Evolutionary conservation across 768 basidiomycete genomes (phyloP), one percentile per base, ranked within the genome.

Genomic region (Lentinus tigrinus): DNA sequence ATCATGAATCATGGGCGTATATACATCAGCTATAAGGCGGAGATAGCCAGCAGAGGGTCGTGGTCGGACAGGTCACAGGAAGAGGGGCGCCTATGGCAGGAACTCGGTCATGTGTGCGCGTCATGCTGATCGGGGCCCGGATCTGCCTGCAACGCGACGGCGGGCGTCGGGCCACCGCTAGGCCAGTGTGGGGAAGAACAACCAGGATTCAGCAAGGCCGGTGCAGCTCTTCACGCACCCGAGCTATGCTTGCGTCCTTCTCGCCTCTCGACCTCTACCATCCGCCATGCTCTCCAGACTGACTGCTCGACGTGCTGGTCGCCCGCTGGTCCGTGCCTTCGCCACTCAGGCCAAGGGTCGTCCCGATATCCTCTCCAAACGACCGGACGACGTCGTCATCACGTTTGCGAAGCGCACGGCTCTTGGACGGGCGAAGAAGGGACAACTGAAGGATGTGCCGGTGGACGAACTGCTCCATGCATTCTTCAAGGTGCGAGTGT

Each of bases 321-420:
- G 23, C 1, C 39, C 48, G 5, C 55, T 57, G 17, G 27, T 48
- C 39, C 72, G 77, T 31, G 61, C 64, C 10, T 69, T 70, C 52
- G 72, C 82, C 70, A 67, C 79, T 56, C 63, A 70, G 23, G 59
- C 67, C 23, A 68, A 63, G 21, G 85, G 85, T 11, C 76, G 81
- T 31, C 59, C 78, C 34, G 75, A 77, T 8, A 69, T 92, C 47
- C 76, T 91, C 28, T 78, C 87, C 71, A 89, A 85, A 78, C 84
- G 79, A 51, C 81, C 87, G 0, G 83, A 92, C 60, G 94, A 96
- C 72, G 90, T 95, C 16, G 94, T 96, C 60, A 87, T 97, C 58
- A 92, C 91, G 2, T 91, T 91, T 64, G 93, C 91, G 13, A 88
- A 89, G 70, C 85, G 95, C 49, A 95, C 92, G n/a, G 85, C 93